Evolutionary conservation across 108 stramenopile genomes (phyloP), one percentile per base, ranked within the genome.

Genomic region (Discostella stelligeroides): DNA sequence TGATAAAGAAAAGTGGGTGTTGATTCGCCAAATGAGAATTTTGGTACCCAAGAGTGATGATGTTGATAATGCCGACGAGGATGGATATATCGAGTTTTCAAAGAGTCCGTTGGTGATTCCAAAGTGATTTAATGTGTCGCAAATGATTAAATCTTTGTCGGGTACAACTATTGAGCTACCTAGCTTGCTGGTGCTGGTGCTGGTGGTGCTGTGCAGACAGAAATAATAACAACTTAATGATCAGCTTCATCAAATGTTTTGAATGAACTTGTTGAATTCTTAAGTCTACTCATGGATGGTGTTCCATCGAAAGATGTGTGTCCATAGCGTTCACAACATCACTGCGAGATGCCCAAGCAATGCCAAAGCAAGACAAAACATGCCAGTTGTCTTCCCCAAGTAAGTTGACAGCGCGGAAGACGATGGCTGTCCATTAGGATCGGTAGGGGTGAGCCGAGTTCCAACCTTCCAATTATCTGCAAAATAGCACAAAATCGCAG

Each of bases 11-110:
- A 80, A 88, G 18, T 75, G 82, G 75, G 84, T 88, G 20, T 28
- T 68, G 43, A 91, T 91, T 51, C 23, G 66, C 1, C 66, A 72
- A 29, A 85, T 88, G 88, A 70, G 72, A 7, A 81, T 88, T 46
- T 55, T 91, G 49, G 79, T 84, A 10, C 81, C 74, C 0, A 50
- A 68, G 7, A 68, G 66, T 45, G 50, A 50, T 45, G 34, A 34
- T 3, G 6, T 5, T 34, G 34, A 34, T 20, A 55, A 25, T 0
- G 68, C 57, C 25, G 56, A 49, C 29, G 30, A 37, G 27, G 68
- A 75, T 67, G 70, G 66, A 17, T 80, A 73, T 47, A 57, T 80
- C 15, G 79, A 80, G 34, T 80, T 60, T 58, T 65, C 62, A 0
- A 73, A 61, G 9, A 56, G 60, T 45, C 79, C 72, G 34, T 6